These are phyloP conservation scores for Theileria orientalis DNA, from an alignment of 169 alveolate genomes.

Conservation along the genomic window DNA sequence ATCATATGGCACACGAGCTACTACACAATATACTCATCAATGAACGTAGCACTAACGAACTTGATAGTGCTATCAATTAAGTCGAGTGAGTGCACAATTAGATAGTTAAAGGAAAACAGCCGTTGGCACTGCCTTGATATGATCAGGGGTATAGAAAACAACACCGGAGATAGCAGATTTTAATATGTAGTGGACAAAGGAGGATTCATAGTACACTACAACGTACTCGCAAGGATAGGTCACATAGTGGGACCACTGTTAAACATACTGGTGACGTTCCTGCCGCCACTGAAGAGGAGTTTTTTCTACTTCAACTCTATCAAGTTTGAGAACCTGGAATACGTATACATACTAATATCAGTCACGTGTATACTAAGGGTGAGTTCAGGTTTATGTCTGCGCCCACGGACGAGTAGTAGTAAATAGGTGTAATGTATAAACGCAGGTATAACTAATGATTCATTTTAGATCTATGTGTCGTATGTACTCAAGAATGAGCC, in stretches of 20 bases:
- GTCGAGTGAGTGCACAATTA: slow-evolving; percentile 1
- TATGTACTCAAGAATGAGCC: background rate
- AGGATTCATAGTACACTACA: slow-evolving; percentile 4
- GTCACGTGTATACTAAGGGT: background rate
- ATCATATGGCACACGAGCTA: slow-evolving; percentile 44
- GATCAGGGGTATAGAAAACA: background rate
- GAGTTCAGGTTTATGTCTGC: no score
- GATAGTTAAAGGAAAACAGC: no score
- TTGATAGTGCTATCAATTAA: slow-evolving; percentile 11
- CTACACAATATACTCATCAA: slow-evolving; percentile 35
- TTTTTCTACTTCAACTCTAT: background rate
- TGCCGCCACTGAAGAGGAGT: background rate
- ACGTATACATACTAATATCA: background rate
- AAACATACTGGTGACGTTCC: background rate
- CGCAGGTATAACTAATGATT: background rate
- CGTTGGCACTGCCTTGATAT: background rate
- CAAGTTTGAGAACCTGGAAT: background rate
- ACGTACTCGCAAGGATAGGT: slow-evolving; percentile 10
- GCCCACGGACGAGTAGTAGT: no score
- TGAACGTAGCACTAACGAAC: slow-evolving; percentile 17
- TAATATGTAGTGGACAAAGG: slow-evolving; percentile 17
- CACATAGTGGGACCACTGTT: slow-evolving; percentile 20
- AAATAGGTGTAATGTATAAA: no score
- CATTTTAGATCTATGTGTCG: background rate
- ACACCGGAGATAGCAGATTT: background rate